phyloP scores from a whole-genome alignment of 345 rosid species.

The Pelargonium nanum region DNA sequence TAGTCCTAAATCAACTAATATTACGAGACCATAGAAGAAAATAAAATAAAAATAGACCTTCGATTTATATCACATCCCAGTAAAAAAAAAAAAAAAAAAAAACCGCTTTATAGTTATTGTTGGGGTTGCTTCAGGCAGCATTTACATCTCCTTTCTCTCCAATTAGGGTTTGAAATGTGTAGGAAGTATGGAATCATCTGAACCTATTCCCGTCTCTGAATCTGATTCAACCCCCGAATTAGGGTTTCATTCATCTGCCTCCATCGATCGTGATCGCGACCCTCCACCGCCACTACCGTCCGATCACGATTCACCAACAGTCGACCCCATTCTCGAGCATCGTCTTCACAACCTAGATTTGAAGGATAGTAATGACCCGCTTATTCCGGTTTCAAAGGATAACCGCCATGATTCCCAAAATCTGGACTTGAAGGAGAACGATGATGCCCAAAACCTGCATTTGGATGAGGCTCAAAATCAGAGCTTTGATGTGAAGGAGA shows the following conservation, averaged over 20 bases:
- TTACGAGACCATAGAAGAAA: no score
- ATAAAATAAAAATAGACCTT: no score
- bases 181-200: slow-evolving; percentile 9
- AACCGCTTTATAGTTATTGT: background rate
- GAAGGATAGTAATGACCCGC: slow-evolving; percentile 1
- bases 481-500: slow-evolving; percentile 1
- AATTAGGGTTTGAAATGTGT: slow-evolving; percentile 20
- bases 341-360: slow-evolving; percentile 30
- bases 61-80: no score
- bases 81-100: no score
- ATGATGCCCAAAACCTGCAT: background rate
- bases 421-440: background rate
- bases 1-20: no score
- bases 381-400: background rate
- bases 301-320: background rate
- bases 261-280: slow-evolving; percentile 16
- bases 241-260: slow-evolving; percentile 13
- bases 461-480: background rate
- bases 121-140: background rate
- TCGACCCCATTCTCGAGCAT: background rate
- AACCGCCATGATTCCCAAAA: background rate
- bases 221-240: slow-evolving; percentile 6
- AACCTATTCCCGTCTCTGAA: slow-evolving; percentile 2
- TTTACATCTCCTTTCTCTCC: background rate
- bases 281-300: slow-evolving; percentile 4